These are phyloP conservation scores for Xanthoconium stramineum DNA, from an alignment of 768 basidiomycete genomes.

Conservation along the genomic window DNA sequence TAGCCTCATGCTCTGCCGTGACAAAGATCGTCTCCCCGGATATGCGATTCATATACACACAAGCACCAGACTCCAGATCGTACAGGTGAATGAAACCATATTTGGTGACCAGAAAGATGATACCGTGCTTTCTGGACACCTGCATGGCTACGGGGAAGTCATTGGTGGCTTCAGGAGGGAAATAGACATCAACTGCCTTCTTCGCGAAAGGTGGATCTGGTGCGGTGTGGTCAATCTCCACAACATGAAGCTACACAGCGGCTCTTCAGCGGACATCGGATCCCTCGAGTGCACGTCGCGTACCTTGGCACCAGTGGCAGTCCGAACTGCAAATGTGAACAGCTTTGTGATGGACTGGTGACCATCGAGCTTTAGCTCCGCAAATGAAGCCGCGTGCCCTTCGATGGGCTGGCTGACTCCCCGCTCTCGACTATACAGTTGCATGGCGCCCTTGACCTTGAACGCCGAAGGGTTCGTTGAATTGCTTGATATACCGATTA, in stretches of 20 bases:
- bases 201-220: conserved; percentile 92
- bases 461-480: conserved; percentile 91
- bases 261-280: conserved; percentile 6
- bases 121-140: conserved; percentile 94
- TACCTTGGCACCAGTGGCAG: conserved; percentile 97
- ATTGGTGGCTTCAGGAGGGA: conserved; percentile 96
- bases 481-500: conserved; percentile 93
- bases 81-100: conserved; percentile 99
- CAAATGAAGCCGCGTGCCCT: conserved; percentile 96
- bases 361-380: conserved; percentile 87
- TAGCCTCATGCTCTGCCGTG: conserved; percentile 92
- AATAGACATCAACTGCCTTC: conserved; percentile 98
- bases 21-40: conserved; percentile 99
- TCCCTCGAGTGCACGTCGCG: conserved; percentile 19
- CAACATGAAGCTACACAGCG: conserved; percentile 80
- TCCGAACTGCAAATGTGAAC: conserved; percentile 93
- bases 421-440: conserved; percentile 90
- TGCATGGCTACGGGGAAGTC: conserved; percentile 99
- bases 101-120: conserved; percentile 96
- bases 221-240: conserved; percentile 95
- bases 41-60: conserved; percentile 99
- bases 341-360: conserved; percentile 82
- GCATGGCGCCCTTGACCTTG: conserved; percentile 99
- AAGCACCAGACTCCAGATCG: conserved; percentile 94
- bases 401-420: conserved; percentile 97